Conservation (phyloP, 1,139 yeast genomes). For the Sugiyamaella paludigena region DNA sequence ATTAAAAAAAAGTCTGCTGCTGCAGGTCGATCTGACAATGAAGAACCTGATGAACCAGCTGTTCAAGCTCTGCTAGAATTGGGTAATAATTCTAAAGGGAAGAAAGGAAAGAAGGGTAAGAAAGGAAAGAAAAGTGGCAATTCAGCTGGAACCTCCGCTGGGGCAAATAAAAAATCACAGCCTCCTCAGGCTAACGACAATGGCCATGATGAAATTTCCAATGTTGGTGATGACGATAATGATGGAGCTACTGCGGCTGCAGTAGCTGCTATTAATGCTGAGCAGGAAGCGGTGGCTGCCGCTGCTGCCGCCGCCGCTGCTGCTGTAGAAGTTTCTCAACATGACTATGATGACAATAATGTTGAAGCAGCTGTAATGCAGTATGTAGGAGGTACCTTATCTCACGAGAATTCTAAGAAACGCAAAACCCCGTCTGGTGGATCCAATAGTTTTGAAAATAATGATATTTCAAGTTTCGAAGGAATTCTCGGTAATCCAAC, state of each 20-base stretch:
- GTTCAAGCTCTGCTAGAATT: constrained; percentile 35
- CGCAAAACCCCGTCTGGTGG: constrained; percentile 11
- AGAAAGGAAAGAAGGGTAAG: constrained; percentile 20
- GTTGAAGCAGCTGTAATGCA: constrained; percentile 23
- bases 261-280: constrained; percentile 7
- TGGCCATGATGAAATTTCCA: neutral
- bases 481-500: constrained; percentile 18
- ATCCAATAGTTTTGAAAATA: constrained; percentile 12
- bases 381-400: constrained; percentile 19
- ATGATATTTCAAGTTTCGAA: constrained; percentile 9
- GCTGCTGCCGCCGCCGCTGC: constrained; percentile 1
- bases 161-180: constrained; percentile 5
- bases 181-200: constrained; percentile 12
- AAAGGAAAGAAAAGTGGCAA: constrained; percentile 13
- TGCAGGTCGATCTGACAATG: constrained; percentile 20
- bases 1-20: neutral
- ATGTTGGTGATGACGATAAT: constrained; percentile 17
- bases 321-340: constrained; percentile 1
- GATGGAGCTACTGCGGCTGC: constrained; percentile 20
- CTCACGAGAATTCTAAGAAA: constrained; percentile 16
- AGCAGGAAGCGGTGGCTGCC: constrained; percentile 3
- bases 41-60: constrained; percentile 25
- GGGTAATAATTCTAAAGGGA: constrained; percentile 24
- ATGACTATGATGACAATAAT: constrained; percentile 10
- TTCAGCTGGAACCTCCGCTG: constrained; percentile 9